phyloP scores from a whole-genome alignment of 176 grass and related monocot genomes.

The Aechmea fasciata region DNA sequence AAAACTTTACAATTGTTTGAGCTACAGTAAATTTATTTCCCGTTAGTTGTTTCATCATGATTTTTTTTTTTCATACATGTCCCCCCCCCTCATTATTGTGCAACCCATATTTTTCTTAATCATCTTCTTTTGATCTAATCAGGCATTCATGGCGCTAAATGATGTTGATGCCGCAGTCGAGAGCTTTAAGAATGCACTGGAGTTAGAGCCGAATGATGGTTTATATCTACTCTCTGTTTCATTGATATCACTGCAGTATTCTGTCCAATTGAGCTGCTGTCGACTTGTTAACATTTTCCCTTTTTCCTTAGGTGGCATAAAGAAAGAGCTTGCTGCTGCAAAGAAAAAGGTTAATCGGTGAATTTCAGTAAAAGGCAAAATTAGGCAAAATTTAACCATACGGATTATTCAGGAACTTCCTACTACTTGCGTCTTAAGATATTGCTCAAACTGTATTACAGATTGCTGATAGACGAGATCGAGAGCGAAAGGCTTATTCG shows the following conservation, averaged over 20 bases:
- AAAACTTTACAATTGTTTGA: background rate
- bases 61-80: background rate
- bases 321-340: conserved; percentile 69
- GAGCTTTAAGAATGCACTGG: conserved; percentile 77
- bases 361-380: background rate
- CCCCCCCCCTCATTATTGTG: background rate
- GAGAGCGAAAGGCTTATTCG: conserved; percentile 67
- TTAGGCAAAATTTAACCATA: background rate
- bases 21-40: background rate
- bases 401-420: background rate
- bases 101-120: conserved; percentile 7
- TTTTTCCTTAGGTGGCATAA: conserved; percentile 55
- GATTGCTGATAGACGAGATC: conserved; percentile 63
- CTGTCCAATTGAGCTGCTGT: background rate
- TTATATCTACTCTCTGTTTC: conserved; percentile 10
- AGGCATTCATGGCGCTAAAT: conserved; percentile 79
- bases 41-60: background rate
- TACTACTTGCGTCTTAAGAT: background rate
- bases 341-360: conserved; percentile 70
- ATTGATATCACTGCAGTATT: background rate
- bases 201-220: conserved; percentile 96
- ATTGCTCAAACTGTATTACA: conserved; percentile 16
- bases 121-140: conserved; percentile 6
- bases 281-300: conserved; percentile 20
- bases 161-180: conserved; percentile 83